These are phyloP conservation scores for Diaporthe longicolla DNA, from an alignment of 2,329 filamentous ascomycete genomes.

Conservation along the genomic window DNA sequence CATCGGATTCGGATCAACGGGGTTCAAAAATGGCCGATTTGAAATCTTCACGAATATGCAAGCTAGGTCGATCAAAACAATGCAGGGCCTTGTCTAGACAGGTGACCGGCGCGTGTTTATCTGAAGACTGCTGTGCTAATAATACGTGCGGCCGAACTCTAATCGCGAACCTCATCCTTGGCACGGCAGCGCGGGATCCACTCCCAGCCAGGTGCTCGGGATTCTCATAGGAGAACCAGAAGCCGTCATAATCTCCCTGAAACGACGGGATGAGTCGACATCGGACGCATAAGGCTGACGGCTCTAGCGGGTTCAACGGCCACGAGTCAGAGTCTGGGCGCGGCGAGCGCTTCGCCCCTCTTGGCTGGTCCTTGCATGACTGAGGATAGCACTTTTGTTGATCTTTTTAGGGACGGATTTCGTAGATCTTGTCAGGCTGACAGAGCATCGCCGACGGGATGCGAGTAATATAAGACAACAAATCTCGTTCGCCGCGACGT, in stretches of 20 bases:
- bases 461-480: neutral
- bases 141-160: conserved; percentile 13
- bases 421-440: neutral
- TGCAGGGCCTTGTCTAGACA: conserved; percentile 1
- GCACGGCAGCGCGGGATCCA: neutral
- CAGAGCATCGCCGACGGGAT: neutral
- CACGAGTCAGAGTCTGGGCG: conserved; percentile 18
- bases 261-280: conserved; percentile 14
- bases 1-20: neutral
- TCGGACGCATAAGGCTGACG: conserved; percentile 23
- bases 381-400: neutral
- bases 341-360: conserved; percentile 16
- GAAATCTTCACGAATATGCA: neutral
- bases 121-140: conserved; percentile 19
- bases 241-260: conserved; percentile 21
- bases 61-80: neutral
- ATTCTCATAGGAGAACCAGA: conserved; percentile 11
- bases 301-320: neutral
- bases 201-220: neutral
- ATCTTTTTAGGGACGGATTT: neutral
- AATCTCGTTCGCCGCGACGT: neutral
- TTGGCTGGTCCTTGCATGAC: neutral
- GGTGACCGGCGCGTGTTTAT: neutral
- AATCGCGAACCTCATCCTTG: conserved; percentile 24
- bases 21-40: neutral